A percentile compares a stretch with the other conserved stretches of the same genome.
Conservation (phyloP, 495 filamentous ascomycete species). For the Diplogelasinospora grovesii region DNA sequence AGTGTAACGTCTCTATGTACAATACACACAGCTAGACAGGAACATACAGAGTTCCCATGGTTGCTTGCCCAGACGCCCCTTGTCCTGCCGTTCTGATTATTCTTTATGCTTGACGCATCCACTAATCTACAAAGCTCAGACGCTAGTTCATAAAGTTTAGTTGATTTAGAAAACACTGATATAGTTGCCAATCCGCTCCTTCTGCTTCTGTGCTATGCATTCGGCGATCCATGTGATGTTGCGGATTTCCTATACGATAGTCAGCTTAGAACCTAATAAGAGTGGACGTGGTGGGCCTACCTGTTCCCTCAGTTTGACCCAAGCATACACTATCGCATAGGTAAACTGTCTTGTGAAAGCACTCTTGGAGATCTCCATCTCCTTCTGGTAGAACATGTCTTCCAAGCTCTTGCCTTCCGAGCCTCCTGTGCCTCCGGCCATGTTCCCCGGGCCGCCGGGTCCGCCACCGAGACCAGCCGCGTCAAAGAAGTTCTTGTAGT, state of each 20-base stretch:
- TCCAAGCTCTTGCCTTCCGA: conserved; percentile 85
- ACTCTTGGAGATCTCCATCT: conserved; percentile 95
- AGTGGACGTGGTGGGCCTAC: conserved; percentile 42
- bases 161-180: conserved; percentile 79
- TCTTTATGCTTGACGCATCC: conserved; percentile 12
- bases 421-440: conserved; percentile 68
- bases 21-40: conserved; percentile 21
- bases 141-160: conserved; percentile 7
- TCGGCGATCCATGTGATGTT: conserved; percentile 99
- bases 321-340: conserved; percentile 89
- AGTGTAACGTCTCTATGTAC: conserved; percentile 30
- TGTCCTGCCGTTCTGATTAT: conserved; percentile 10
- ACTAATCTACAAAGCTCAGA: conserved; percentile 27
- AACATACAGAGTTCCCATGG: conserved; percentile 6
- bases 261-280: conserved; percentile 4
- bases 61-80: conserved; percentile 20
- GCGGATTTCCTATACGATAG: conserved; percentile 74
- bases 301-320: conserved; percentile 97
- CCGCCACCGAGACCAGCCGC: conserved; percentile 78
- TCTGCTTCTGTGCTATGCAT: conserved; percentile 99
- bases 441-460: conserved; percentile 66
- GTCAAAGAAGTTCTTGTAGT: conserved; percentile 95
- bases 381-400: conserved; percentile 97
- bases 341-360: conserved; percentile 97
- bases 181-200: conserved; percentile 96